Base-by-base conservation (phyloP, 1,284 basidiomycete genomes). In the Trichosporon asahii region DNA sequence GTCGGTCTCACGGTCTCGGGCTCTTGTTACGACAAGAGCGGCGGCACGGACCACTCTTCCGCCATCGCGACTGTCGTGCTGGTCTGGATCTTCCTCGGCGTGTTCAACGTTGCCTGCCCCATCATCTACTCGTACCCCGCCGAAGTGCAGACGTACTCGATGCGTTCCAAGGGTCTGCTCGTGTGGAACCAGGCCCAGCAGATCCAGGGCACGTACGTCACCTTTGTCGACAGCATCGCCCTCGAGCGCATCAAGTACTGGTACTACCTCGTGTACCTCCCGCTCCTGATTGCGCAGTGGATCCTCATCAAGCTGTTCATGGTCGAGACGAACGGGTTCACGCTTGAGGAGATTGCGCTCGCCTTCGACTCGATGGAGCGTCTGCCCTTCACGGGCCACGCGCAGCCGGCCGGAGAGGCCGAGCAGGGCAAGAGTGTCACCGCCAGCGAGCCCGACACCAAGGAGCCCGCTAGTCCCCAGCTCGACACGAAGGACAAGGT, bases 51-150 rank as follows among this genome's bases (percentile, higher is more conserved):
- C 74, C 76, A 53, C 12, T 60, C 66, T 8, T 76, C 79, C 3
- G 82, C 77, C 46, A 70, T 84, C 65, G 82, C 79, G 9, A 78
- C 77, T 31, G 80, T 83, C 23, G 81, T 77, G 9, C 72, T 84
- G 2, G 81, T 84, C 12, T 84, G 84, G 84, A 60, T 85, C 67
- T 85, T 79, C 75, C 76, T 82, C 23, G 80, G 82, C 5, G 75
- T 71, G 33, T 83, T 81, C 78, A 84, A 84, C 77, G 77, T 79
- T 66, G 57, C 80, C 68, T 80, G 80, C 71, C 80, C 80, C 1
- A 72, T 83, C 61, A 70, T 82, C 8, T 83, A 76, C 69, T 78
- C 80, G 55, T 76, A 84, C 75, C 80, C 82, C 2, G 80, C 83
- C 70, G 84, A 84, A 66, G 77, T 83, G 27, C 81, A 82, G 71